phyloP scores from a whole-genome alignment of 2,329 filamentous ascomycete species.

The Ophiocordyceps robertsii region DNA sequence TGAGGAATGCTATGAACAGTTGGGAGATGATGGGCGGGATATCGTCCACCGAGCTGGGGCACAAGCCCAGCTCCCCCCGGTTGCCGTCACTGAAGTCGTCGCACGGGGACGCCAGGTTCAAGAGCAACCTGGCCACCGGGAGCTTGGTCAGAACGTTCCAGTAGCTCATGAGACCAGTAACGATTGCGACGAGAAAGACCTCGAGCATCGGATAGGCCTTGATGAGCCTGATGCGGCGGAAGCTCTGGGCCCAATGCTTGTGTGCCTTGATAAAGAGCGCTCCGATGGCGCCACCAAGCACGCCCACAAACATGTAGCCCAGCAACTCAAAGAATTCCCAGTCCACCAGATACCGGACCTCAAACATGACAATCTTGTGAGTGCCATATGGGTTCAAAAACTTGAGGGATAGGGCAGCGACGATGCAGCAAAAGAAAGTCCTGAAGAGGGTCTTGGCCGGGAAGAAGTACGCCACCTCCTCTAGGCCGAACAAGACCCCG shows the following conservation, averaged over 20 bases:
- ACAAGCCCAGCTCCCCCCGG: conserved; percentile 59
- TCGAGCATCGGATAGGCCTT: conserved; percentile 78
- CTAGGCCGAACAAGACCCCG: conserved; percentile 82
- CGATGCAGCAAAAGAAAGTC: conserved; percentile 97
- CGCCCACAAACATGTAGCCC: conserved; percentile 73
- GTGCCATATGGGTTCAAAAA: conserved; percentile 95
- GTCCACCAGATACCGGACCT: conserved; percentile 79
- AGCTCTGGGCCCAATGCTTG: conserved; percentile 75
- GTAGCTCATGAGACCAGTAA: conserved; percentile 77
- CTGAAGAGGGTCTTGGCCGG: conserved; percentile 93
- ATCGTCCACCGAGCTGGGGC: conserved; percentile 55
- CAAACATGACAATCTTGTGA: conserved; percentile 90
- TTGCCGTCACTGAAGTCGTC: conserved; percentile 47
- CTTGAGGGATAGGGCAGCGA: conserved; percentile 79
- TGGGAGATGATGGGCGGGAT: conserved; percentile 67
- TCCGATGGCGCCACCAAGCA: conserved; percentile 72
- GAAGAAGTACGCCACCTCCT: conserved; percentile 96
- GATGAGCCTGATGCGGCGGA: conserved; percentile 67
- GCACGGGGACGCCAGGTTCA: conserved; percentile 84
- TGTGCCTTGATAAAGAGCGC: conserved; percentile 96
- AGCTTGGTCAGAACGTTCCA: conserved; percentile 89
- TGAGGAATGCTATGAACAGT: conserved; percentile 65
- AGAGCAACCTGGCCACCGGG: conserved; percentile 78
- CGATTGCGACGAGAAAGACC: conserved; percentile 71
- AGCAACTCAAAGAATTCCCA: conserved; percentile 90